Evolutionary conservation across 73 alveolate genomes (phyloP).

Genomic region (Loxodes magnus): DNA sequence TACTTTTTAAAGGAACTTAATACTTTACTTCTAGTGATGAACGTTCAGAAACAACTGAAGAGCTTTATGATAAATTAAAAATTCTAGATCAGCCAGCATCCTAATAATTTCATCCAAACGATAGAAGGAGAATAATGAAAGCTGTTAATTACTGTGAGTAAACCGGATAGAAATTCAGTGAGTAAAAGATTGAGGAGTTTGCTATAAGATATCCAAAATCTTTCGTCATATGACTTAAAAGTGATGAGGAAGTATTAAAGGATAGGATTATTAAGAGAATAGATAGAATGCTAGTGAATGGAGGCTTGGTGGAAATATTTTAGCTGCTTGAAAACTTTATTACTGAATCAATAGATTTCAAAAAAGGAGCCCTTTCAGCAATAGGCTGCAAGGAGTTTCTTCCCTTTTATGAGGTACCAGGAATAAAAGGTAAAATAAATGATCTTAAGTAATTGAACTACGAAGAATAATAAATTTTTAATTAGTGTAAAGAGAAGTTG

Average conservation of each 20-base stretch:
- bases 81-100: slow-evolving; percentile 39
- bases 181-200: slow-evolving; percentile 16
- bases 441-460: background rate
- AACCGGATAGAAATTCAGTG: slow-evolving; percentile 26
- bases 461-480: background rate
- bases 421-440: background rate
- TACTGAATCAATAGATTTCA: slow-evolving; percentile 12
- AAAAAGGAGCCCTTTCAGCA: slow-evolving; percentile 58
- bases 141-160: slow-evolving; percentile 19
- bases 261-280: slow-evolving; percentile 39
- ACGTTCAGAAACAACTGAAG: slow-evolving; percentile 18
- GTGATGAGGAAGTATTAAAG: slow-evolving; percentile 32
- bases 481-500: slow-evolving; percentile 21
- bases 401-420: slow-evolving; percentile 24
- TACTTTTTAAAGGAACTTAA: slow-evolving; percentile 16
- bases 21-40: slow-evolving; percentile 9
- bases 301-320: slow-evolving; percentile 45
- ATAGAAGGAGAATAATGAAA: slow-evolving; percentile 48
- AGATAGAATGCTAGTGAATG: slow-evolving; percentile 48
- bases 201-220: slow-evolving; percentile 35
- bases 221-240: slow-evolving; percentile 44
- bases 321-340: slow-evolving; percentile 13
- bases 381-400: slow-evolving; percentile 74
- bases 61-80: slow-evolving; percentile 13
- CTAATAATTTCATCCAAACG: slow-evolving; percentile 36